A percentile compares a stretch with the other conserved stretches of the same genome.
phyloP scores from a whole-genome alignment of 345 rosid species.

The Orychophragmus violaceus region DNA sequence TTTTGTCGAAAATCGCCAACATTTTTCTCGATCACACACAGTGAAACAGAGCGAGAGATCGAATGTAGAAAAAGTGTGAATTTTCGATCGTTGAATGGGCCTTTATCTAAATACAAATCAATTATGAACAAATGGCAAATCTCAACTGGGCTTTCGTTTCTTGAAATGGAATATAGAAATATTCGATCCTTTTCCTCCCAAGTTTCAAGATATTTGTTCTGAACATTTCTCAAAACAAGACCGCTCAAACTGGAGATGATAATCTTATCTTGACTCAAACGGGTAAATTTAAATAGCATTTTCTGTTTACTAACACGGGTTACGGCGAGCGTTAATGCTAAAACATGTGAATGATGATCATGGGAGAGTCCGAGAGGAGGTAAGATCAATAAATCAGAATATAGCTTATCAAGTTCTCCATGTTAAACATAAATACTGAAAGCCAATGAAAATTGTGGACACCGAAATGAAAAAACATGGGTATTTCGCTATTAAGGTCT shows the following conservation, averaged over 20 bases:
- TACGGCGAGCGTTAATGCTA: not conserved
- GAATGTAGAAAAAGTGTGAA: not conserved
- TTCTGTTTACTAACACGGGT: not conserved
- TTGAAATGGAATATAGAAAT: not conserved
- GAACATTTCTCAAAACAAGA: not conserved
- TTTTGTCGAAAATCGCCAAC: constrained; percentile 82
- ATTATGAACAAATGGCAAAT: not conserved
- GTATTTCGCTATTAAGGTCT: constrained; percentile 6
- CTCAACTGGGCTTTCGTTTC: not conserved
- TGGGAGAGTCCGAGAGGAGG: not conserved
- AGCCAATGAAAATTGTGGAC: constrained; percentile 5
- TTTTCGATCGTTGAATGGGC: constrained; percentile 17
- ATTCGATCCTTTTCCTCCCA: constrained; percentile 6
- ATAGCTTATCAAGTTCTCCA: not conserved
- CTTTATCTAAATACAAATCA: not conserved
- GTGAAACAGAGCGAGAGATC: not conserved
- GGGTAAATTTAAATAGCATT: not conserved
- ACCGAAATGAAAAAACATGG: not conserved
- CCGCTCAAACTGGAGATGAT: not conserved
- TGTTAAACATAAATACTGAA: constrained; percentile 5
- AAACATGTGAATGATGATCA: not conserved
- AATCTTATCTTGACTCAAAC: not conserved
- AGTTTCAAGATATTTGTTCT: not conserved
- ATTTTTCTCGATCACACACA: constrained; percentile 22
- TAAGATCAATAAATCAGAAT: not conserved